These are phyloP conservation scores for Porphyrellus cyaneotinctus DNA, from an alignment of 768 basidiomycete species.

Conservation along the genomic window DNA sequence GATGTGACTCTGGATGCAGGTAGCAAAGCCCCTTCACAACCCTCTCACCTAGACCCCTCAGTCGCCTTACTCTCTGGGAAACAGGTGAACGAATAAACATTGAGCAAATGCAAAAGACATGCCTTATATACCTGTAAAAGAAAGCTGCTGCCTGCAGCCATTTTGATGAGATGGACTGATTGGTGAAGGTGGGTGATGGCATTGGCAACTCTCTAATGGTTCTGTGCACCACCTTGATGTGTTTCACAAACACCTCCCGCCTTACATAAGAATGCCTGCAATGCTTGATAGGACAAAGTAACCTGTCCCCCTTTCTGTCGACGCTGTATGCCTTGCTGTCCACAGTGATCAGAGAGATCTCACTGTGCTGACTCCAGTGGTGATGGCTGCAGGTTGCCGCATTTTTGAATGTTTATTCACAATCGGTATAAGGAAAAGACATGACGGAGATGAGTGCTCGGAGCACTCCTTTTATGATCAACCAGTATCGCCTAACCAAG, in stretches of 20 bases:
- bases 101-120: too few species aligned
- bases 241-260: neutral
- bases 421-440: neutral
- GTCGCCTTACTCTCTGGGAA: too few species aligned
- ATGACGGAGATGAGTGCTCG: neutral
- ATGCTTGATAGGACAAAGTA: neutral
- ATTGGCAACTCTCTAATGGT: neutral
- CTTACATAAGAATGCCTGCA: neutral
- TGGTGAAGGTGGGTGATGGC: too few species aligned
- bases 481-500: too few species aligned
- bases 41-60: too few species aligned
- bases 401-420: neutral
- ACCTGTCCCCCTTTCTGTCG: neutral
- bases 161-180: too few species aligned
- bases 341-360: neutral
- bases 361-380: neutral
- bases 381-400: neutral
- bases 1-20: neutral
- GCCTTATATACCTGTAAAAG: too few species aligned
- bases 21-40: too few species aligned
- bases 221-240: too few species aligned
- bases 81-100: too few species aligned
- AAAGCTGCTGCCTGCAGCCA: too few species aligned
- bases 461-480: neutral
- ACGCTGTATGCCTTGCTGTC: neutral